These are phyloP conservation scores for Aspergillus transmontanensis DNA, from an alignment of 2,329 filamentous ascomycete species.

Conservation along the genomic window DNA sequence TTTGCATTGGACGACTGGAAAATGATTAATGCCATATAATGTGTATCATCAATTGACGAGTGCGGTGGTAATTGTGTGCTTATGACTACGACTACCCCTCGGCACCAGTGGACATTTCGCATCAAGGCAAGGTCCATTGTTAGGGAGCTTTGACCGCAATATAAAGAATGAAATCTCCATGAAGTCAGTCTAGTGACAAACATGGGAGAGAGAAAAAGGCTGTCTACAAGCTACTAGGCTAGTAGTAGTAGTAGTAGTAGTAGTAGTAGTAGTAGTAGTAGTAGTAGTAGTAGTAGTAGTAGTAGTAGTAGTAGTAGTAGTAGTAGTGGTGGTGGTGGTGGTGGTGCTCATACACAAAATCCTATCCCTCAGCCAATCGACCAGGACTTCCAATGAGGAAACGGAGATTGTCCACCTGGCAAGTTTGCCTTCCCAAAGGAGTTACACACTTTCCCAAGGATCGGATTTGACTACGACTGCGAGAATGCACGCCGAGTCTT, in stretches of 20 bases:
- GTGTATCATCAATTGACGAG: background rate
- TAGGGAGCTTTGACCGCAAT: background rate
- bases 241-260: background rate
- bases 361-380: background rate
- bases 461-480: background rate
- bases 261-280: background rate
- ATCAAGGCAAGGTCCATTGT: background rate
- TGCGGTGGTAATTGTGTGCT: background rate
- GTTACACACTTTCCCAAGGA: background rate
- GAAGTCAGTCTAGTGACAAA: background rate
- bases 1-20: background rate
- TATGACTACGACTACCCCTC: background rate
- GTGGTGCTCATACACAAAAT: background rate
- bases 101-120: background rate
- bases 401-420: background rate
- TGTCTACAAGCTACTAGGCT: background rate
- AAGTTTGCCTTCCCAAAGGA: background rate
- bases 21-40: conserved; percentile 4
- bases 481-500: background rate
- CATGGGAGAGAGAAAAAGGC: background rate
- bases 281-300: background rate
- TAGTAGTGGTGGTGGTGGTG: no score
- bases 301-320: no score
- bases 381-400: background rate
- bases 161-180: background rate